phyloP scores from a whole-genome alignment of 225 moss, liverwort and hornwort genomes.

The Physcomitrium patens region DNA sequence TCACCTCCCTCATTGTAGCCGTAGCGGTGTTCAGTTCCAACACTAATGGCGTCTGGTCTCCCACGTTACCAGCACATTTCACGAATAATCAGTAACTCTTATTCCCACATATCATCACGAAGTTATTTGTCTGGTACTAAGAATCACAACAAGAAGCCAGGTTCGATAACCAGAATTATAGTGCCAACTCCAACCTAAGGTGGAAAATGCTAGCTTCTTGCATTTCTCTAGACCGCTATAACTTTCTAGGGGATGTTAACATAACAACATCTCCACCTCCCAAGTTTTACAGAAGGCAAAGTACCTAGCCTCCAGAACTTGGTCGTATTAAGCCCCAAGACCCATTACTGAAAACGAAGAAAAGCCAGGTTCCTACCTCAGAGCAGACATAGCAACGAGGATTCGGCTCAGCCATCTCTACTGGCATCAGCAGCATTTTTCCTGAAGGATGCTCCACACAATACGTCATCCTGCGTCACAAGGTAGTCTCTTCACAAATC shows the following conservation, averaged over 20 bases:
- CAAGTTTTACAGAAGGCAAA: too few species aligned
- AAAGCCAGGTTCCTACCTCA: constrained; percentile 38
- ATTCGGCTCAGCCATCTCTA: constrained; percentile 60
- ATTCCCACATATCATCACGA: background rate
- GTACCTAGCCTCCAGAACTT: too few species aligned
- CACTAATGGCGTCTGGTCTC: constrained; percentile 55
- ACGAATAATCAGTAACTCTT: constrained; percentile 1
- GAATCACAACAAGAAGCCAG: too few species aligned
- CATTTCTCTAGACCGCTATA: too few species aligned
- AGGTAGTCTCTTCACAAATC: background rate
- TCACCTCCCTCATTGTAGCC: constrained; percentile 64
- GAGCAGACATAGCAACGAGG: constrained; percentile 73
- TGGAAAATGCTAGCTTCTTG: too few species aligned
- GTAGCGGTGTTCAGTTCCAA: constrained; percentile 64
- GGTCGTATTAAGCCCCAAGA: too few species aligned
- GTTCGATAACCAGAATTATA: too few species aligned
- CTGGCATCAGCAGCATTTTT: constrained; percentile 65
- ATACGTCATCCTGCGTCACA: constrained; percentile 66
- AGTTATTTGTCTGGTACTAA: background rate
- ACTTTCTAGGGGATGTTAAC: too few species aligned
- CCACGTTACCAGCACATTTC: constrained; percentile 4
- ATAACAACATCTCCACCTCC: too few species aligned
- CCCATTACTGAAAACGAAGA: background rate
- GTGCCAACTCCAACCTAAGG: too few species aligned
- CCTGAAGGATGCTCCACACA: constrained; percentile 66